These are phyloP conservation scores for Nasturtium officinale DNA, from an alignment of 345 rosid species.

Conservation along the genomic window DNA sequence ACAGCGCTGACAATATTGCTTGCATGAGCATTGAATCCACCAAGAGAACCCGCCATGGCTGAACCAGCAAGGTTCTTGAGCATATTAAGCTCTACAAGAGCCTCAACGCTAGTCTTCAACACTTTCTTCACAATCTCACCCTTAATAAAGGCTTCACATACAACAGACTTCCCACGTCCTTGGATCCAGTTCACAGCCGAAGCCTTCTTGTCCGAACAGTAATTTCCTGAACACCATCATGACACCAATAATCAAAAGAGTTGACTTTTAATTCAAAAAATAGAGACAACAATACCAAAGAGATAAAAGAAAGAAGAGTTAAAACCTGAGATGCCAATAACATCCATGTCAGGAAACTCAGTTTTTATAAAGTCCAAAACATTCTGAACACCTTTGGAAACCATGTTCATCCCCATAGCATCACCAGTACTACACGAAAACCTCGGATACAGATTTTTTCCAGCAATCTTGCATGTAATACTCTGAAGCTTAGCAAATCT, in stretches of 20 bases:
- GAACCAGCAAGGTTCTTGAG: constrained; percentile 78
- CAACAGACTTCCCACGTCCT: constrained; percentile 74
- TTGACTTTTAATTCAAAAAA: background rate
- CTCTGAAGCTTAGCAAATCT: constrained; percentile 58
- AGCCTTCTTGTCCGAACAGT: constrained; percentile 72
- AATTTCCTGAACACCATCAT: constrained; percentile 51
- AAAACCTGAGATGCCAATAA: constrained; percentile 63
- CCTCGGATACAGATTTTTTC: constrained; percentile 57
- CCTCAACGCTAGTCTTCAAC: constrained; percentile 63
- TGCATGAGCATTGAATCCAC: constrained; percentile 84
- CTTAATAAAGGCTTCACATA: constrained; percentile 66
- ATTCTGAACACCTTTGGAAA: constrained; percentile 63
- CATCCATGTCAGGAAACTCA: constrained; percentile 61
- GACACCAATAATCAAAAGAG: constrained; percentile 5
- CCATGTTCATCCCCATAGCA: constrained; percentile 82
- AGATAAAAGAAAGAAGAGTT: background rate
- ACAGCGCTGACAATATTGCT: constrained; percentile 70
- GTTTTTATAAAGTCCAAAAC: constrained; percentile 50
- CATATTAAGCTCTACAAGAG: constrained; percentile 71
- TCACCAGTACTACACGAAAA: constrained; percentile 66
- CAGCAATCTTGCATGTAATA: constrained; percentile 51
- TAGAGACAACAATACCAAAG: background rate
- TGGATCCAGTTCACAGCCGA: constrained; percentile 77
- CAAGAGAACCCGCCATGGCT: constrained; percentile 79
- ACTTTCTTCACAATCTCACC: constrained; percentile 65